Conservation (phyloP, 2,329 filamentous ascomycete genomes). For the Elsinoe australis region DNA sequence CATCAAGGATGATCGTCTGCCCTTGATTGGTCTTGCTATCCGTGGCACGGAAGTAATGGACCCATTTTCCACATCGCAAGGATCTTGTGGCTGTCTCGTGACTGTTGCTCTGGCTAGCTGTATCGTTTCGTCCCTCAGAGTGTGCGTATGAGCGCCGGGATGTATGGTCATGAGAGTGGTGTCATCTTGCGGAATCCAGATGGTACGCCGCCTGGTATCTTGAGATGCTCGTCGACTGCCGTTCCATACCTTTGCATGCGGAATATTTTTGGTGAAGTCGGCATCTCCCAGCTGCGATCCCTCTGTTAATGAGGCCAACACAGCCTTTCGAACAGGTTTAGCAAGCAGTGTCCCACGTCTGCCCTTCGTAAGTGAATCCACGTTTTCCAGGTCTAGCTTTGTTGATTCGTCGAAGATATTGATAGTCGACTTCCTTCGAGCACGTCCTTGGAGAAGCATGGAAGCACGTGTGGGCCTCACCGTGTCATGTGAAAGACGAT, state of each 20-base stretch:
- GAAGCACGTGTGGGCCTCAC: too few species aligned
- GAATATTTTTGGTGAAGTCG: too few species aligned
- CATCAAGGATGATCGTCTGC: slow-evolving; percentile 16
- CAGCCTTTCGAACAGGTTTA: slow-evolving; percentile 16
- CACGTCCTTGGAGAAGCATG: too few species aligned
- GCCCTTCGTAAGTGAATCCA: slow-evolving; percentile 14
- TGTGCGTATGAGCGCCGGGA: slow-evolving; percentile 36
- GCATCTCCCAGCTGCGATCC: too few species aligned
- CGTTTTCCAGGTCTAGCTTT: slow-evolving; percentile 12
- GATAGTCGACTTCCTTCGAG: slow-evolving; percentile 21
- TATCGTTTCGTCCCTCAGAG: slow-evolving; percentile 30
- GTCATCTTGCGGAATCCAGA: slow-evolving; percentile 45
- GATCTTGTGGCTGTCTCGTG: too few species aligned
- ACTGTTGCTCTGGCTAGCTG: slow-evolving; percentile 18
- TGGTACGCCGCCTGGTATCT: slow-evolving; percentile 41
- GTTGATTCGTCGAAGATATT: slow-evolving; percentile 30
- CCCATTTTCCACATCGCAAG: too few species aligned
- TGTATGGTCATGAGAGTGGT: slow-evolving; percentile 47
- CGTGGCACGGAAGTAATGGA: too few species aligned
- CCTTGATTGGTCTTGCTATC: not conserved
- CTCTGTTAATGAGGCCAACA: slow-evolving; percentile 15
- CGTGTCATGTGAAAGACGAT: not conserved
- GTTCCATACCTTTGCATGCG: slow-evolving; percentile 6
- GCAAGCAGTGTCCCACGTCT: slow-evolving; percentile 18
- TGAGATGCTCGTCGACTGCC: slow-evolving; percentile 25